Conservation (phyloP, 2,329 filamentous ascomycete species). For the Xylariaceae sp. region DNA sequence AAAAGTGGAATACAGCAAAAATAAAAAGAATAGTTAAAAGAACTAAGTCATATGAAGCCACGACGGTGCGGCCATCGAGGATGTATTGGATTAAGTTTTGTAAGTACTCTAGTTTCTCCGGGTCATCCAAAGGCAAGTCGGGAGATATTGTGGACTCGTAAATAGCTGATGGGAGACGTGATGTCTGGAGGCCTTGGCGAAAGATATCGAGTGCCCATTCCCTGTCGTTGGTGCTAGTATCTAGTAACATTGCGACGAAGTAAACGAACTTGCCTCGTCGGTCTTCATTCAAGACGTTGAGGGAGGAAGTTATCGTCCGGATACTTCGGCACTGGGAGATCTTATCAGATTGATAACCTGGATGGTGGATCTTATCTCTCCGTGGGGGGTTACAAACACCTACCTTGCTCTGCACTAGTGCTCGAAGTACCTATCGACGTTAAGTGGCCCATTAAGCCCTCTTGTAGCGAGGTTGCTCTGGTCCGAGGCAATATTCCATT, state of each 20-base stretch:
- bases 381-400: conserved; percentile 7
- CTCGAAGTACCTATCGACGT: too few relatives aligned
- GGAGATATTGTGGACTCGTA: conserved; percentile 13
- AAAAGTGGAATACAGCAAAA: conserved; percentile 39
- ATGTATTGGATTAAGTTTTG: conserved; percentile 42
- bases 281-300: not conserved
- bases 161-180: conserved; percentile 21
- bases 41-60: conserved; percentile 45
- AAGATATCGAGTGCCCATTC: conserved; percentile 33
- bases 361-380: conserved; percentile 13
- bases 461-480: too few relatives aligned
- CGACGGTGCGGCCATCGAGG: conserved; percentile 44
- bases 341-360: conserved; percentile 40
- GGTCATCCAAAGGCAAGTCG: conserved; percentile 30
- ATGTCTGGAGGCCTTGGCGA: conserved; percentile 32
- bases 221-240: conserved; percentile 2
- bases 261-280: not conserved
- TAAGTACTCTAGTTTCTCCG: conserved; percentile 46
- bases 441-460: not conserved
- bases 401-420: conserved; percentile 13
- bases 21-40: conserved; percentile 40
- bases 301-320: not conserved
- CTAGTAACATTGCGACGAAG: conserved; percentile 25
- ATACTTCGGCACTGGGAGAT: conserved; percentile 20
- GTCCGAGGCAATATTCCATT: too few relatives aligned